phyloP scores from a whole-genome alignment of 169 alveolate genomes.

The Neospora caninum region DNA sequence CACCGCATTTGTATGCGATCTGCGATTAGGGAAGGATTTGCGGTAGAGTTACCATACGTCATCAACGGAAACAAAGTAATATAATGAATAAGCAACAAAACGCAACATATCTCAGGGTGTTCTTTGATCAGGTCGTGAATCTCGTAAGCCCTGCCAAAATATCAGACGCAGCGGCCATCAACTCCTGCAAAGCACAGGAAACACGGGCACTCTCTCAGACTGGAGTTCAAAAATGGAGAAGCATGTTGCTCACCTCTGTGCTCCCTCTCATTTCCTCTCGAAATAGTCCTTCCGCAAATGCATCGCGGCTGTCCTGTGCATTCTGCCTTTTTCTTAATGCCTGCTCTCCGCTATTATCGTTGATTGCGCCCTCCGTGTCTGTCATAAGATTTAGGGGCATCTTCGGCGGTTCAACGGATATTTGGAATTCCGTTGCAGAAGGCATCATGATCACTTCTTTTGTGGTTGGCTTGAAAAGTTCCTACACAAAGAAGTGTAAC shows the following conservation, averaged over 20 bases:
- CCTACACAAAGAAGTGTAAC: background rate
- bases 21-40: too few relatives aligned
- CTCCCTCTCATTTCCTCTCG: background rate
- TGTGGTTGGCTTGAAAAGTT: conserved; percentile 12
- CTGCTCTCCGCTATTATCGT: background rate
- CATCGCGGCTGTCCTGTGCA: background rate
- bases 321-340: background rate
- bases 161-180: conserved; percentile 27
- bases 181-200: background rate
- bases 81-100: background rate
- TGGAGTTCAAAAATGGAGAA: background rate
- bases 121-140: background rate
- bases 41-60: too few relatives aligned
- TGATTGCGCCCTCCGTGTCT: background rate
- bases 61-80: too few relatives aligned
- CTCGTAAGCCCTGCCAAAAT: conserved; percentile 15
- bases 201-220: background rate
- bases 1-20: too few relatives aligned
- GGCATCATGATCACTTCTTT: conserved; percentile 45
- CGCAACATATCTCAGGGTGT: background rate
- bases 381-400: background rate
- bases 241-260: background rate
- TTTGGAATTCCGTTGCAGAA: background rate
- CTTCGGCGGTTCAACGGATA: conserved; percentile 26
- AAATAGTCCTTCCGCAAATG: background rate